Base-by-base conservation (phyloP, 1,284 basidiomycete genomes). In the Rhodotorula sp. region DNA sequence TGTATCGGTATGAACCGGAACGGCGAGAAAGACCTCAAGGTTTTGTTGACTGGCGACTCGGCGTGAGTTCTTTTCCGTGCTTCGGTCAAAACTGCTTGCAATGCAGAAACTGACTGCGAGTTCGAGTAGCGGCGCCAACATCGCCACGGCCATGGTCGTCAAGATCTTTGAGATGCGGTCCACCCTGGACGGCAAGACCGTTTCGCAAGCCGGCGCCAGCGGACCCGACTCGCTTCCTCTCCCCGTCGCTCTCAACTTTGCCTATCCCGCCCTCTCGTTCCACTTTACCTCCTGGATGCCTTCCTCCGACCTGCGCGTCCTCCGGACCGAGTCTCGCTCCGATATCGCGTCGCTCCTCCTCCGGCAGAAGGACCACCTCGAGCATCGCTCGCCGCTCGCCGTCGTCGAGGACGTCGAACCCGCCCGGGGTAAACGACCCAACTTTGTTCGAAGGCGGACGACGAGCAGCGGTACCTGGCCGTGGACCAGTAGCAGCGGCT, bases 201-300 rank as follows among this genome's bases (percentile, higher is more conserved):
- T 80, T 84, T 23, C n/a, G 78, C 80, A 54, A 7, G 19, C 45
- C 59, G 28, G 28, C 55, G 47, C 59, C 10, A 16, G 45, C 21
- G 18, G n/a, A 15, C 26, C 59, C 15, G 28, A 54, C 3, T 18
- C 56, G 59, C 80, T 84, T 26, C 83, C 82, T 80, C 79, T 88
- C 48, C 95, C 95, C 1, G 83, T 90, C 59, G 90, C 92, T 1
- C 84, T 98, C 63, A 88, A 97, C 34, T 86, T 97, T 66, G 70
- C 91, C 84, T 87, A 86, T 75, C 83, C 85, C 4, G 83, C 83
- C 26, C 86, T 98, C 63, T 95, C 98, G 80, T 98, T 99, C 84
- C 95, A 97, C 80, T 98, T 95, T 80, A 92, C 91, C 10, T 79
- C 93, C 34, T 99, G 95, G 95, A 97, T 98, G 94, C 89, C 93